Conservation (phyloP, 371 early-diverging fungal genomes). For the Choanephora cucurbitarum region DNA sequence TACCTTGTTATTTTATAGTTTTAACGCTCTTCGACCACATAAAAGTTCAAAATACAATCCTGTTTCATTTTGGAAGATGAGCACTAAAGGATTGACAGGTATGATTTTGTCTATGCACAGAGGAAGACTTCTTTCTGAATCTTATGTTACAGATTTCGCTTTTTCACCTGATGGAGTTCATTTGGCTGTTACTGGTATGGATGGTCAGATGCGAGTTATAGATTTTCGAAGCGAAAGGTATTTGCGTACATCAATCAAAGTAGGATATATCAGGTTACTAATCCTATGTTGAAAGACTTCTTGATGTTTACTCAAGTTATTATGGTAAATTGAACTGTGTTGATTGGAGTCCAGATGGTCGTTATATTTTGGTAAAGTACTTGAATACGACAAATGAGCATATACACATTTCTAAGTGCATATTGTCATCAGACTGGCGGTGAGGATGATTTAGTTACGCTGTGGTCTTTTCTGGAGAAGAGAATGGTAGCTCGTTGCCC, state of each 20-base stretch:
- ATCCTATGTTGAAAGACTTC: slow-evolving; percentile 30
- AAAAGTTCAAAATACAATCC: slow-evolving; percentile 73
- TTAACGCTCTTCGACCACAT: slow-evolving; percentile 54
- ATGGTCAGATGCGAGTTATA: slow-evolving; percentile 77
- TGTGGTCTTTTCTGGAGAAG: slow-evolving; percentile 84
- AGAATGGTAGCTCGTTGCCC: slow-evolving; percentile 86
- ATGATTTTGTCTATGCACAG: slow-evolving; percentile 3
- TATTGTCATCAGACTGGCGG: slow-evolving; percentile 67
- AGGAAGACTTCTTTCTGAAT: background rate
- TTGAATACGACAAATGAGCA: background rate
- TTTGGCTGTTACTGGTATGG: slow-evolving; percentile 77
- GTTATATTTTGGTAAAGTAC: slow-evolving; percentile 77
- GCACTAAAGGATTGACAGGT: slow-evolving; percentile 71
- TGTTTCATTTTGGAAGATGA: slow-evolving; percentile 72
- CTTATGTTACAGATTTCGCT: slow-evolving; percentile 56
- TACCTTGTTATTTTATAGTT: slow-evolving; percentile 31
- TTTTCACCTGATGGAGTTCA: slow-evolving; percentile 88
- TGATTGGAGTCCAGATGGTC: slow-evolving; percentile 93
- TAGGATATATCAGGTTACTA: background rate
- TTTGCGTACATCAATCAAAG: too few species aligned
- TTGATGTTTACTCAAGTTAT: slow-evolving; percentile 75
- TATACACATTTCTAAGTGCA: background rate
- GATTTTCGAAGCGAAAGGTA: slow-evolving; percentile 72
- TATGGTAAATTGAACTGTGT: slow-evolving; percentile 88
- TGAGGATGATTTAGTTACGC: slow-evolving; percentile 94